Percentiles rank a stretch among this genome's conserved stretches.
phyloP scores from a whole-genome alignment of 2,329 filamentous ascomycete genomes.

The Colletotrichum orchidophilum region DNA sequence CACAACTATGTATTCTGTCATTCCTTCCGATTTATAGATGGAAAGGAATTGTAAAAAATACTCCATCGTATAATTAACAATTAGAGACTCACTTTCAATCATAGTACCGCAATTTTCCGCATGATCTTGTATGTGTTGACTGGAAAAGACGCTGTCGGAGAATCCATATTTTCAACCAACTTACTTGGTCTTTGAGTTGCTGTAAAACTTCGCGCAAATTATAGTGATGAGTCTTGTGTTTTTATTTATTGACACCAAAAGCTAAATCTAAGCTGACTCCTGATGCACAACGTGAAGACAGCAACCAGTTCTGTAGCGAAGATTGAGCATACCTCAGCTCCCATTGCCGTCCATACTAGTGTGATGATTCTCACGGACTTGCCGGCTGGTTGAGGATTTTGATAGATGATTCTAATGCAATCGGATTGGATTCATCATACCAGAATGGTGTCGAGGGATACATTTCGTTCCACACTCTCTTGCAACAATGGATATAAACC shows the following conservation, averaged over 20 bases:
- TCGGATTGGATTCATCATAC: background rate
- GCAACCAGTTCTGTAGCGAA: background rate
- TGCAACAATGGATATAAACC: background rate
- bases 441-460: background rate
- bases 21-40: too few relatives aligned
- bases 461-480: background rate
- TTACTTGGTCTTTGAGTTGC: too few relatives aligned
- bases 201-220: too few relatives aligned
- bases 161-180: too few relatives aligned
- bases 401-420: background rate
- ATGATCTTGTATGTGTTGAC: too few relatives aligned
- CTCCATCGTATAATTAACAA: too few relatives aligned
- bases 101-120: too few relatives aligned
- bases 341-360: background rate
- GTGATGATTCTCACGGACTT: background rate
- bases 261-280: background rate
- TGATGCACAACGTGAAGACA: background rate
- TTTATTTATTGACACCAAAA: background rate
- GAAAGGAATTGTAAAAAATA: too few relatives aligned
- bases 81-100: too few relatives aligned
- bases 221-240: fast-evolving
- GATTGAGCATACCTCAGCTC: background rate
- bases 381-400: background rate
- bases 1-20: too few relatives aligned
- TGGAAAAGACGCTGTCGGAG: too few relatives aligned